Percentiles rank a stretch among this genome's conserved stretches.
phyloP scores from a whole-genome alignment of 1,284 basidiomycete species.

The Pseudozyma hubeiensis region DNA sequence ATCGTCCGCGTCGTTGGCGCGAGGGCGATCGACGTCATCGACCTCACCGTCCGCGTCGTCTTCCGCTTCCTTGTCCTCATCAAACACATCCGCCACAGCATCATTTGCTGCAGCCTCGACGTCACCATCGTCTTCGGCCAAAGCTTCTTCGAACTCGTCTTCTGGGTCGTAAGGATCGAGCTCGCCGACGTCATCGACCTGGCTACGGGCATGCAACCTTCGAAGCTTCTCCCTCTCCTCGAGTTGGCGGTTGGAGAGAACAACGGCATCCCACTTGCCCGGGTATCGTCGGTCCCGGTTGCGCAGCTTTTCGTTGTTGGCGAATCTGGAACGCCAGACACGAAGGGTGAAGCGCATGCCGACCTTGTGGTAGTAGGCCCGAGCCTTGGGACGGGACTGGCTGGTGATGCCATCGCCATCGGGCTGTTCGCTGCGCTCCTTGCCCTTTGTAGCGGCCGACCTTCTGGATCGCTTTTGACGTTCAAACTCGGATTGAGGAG shows the following conservation, averaged over 20 bases:
- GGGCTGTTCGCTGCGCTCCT: conserved; percentile 43
- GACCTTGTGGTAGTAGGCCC: conserved; percentile 64
- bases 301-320: conserved; percentile 54
- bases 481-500: conserved; percentile 55
- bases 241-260: conserved; percentile 52
- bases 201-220: conserved; percentile 42
- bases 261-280: conserved; percentile 61
- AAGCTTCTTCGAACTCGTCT: conserved; percentile 31
- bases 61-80: conserved; percentile 4
- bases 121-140: conserved; percentile 10
- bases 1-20: conserved; percentile 17
- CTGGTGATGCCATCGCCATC: conserved; percentile 23
- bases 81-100: conserved; percentile 10
- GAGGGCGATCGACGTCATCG: conserved; percentile 11
- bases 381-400: conserved; percentile 31
- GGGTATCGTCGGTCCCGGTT: conserved; percentile 47
- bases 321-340: conserved; percentile 55
- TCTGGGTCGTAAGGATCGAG: conserved; percentile 52
- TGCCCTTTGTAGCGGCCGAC: conserved; percentile 44
- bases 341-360: conserved; percentile 62
- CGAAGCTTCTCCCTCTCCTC: conserved; percentile 45
- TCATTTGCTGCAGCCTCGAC: conserved; percentile 1
- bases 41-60: conserved; percentile 19
- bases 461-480: conserved; percentile 46
- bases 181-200: conserved; percentile 55